Percentiles rank a stretch among this genome's conserved stretches.
These are phyloP conservation scores for Biancaea sappan DNA, from an alignment of 306 rosid species.

Conservation along the genomic window DNA sequence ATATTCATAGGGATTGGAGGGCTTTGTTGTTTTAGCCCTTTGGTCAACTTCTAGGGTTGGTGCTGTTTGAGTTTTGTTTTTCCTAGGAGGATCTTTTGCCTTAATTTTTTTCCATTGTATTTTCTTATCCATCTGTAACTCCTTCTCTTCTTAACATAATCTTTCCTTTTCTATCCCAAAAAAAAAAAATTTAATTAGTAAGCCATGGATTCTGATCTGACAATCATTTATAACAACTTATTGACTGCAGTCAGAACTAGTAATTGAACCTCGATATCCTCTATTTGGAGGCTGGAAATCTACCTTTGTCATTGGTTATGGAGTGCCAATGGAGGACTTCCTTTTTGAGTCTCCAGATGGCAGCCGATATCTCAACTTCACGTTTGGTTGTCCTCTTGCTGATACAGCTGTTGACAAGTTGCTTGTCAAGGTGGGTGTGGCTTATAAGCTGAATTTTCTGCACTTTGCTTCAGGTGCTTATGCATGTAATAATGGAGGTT, in stretches of 20 bases:
- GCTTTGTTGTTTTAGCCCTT: too few species aligned
- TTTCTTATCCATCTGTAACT: too few species aligned
- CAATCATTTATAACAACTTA: conserved; percentile 22
- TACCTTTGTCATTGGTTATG: conserved; percentile 88
- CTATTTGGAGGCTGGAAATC: conserved; percentile 99
- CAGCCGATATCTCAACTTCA: conserved; percentile 89
- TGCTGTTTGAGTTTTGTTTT: too few species aligned
- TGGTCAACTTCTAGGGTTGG: too few species aligned
- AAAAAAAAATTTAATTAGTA: too few species aligned
- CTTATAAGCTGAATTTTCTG: conserved; percentile 24
- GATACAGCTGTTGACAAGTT: conserved; percentile 85
- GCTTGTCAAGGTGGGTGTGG: conserved; percentile 68
- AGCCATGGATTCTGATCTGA: conserved; percentile 1
- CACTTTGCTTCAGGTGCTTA: conserved; percentile 18
- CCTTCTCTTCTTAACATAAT: too few species aligned
- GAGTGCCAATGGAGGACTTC: conserved; percentile 90
- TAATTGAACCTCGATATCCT: conserved; percentile 95
- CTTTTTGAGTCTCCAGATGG: conserved; percentile 93
- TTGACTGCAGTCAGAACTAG: conserved; percentile 88
- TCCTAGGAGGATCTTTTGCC: too few species aligned
- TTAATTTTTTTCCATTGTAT: too few species aligned
- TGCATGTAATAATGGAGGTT: conserved; percentile 27
- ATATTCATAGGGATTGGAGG: too few species aligned
- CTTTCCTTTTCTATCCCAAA: too few species aligned
- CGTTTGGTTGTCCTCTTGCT: conserved; percentile 87